Conservation (phyloP, 495 filamentous ascomycete genomes). For the Penicillium bovifimosum region DNA sequence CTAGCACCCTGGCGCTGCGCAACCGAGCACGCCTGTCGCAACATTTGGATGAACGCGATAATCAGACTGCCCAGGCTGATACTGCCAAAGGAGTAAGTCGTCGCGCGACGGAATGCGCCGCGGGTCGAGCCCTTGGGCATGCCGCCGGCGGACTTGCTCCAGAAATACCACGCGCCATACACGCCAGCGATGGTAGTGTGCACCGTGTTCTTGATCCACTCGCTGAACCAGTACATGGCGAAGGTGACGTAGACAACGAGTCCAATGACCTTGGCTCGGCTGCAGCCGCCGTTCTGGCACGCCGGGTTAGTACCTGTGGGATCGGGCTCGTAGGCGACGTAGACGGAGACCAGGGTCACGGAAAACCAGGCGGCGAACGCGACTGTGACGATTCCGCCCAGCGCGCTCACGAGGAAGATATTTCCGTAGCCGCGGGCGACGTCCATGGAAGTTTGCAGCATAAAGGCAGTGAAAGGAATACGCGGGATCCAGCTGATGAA, state of each 20-base stretch:
- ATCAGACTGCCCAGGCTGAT: constrained; percentile 81
- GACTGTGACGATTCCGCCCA: constrained; percentile 69
- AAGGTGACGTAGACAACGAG: constrained; percentile 84
- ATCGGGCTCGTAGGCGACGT: constrained; percentile 71
- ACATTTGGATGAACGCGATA: constrained; percentile 79
- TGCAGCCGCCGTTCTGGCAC: constrained; percentile 69
- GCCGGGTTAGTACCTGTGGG: constrained; percentile 49
- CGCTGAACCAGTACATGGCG: constrained; percentile 85
- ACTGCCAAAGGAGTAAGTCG: constrained; percentile 88
- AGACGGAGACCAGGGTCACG: constrained; percentile 58
- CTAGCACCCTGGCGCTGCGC: constrained; percentile 58
- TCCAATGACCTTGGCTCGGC: constrained; percentile 70
- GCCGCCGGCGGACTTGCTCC: constrained; percentile 49
- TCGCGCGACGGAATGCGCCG: constrained; percentile 63
- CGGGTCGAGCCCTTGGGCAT: constrained; percentile 72
- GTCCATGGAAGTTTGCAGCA: constrained; percentile 84
- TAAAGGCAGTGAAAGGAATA: constrained; percentile 84
- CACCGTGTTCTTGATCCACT: constrained; percentile 88
- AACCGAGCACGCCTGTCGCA: constrained; percentile 71
- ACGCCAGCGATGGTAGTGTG: constrained; percentile 84
- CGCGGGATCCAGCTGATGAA: constrained; percentile 79
- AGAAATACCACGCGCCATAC: constrained; percentile 93
- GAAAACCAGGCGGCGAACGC: constrained; percentile 67
- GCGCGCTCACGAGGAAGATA: constrained; percentile 75
- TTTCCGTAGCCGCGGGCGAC: constrained; percentile 77